These are phyloP conservation scores for Gossypium davidsonii DNA, from an alignment of 441 rosid genomes.

Conservation along the genomic window DNA sequence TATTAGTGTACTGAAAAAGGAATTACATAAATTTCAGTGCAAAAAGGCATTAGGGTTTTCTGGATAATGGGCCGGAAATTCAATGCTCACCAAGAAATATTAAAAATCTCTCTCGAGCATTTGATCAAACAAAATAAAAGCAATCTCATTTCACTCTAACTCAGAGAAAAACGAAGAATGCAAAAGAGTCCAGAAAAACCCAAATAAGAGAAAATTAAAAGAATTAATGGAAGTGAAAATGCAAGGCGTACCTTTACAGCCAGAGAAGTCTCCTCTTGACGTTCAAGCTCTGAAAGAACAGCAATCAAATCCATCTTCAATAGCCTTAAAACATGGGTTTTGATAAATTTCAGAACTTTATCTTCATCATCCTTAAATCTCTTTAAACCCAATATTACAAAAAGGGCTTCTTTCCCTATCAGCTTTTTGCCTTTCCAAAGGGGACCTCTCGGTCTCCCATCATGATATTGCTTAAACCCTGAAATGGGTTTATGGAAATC, in stretches of 20 bases:
- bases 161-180: not conserved
- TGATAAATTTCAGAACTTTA: conserved; percentile 62
- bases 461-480: conserved; percentile 59
- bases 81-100: not conserved
- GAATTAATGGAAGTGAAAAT: not conserved
- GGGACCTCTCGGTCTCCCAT: conserved; percentile 94
- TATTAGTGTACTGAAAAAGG: not conserved
- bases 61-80: not conserved
- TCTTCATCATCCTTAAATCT: conserved; percentile 77
- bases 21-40: conserved; percentile 1
- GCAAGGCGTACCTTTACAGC: conserved; percentile 50
- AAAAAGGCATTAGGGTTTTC: not conserved
- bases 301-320: conserved; percentile 78
- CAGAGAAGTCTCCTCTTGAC: conserved; percentile 70
- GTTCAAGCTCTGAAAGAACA: conserved; percentile 76
- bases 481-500: conserved; percentile 16
- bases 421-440: conserved; percentile 95
- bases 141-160: conserved; percentile 4
- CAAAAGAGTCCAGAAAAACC: not conserved
- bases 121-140: conserved; percentile 37
- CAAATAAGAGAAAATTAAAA: not conserved
- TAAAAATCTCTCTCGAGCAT: conserved; percentile 27
- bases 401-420: conserved; percentile 83
- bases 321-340: conserved; percentile 68
- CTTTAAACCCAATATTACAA: conserved; percentile 68